phyloP scores from a whole-genome alignment of 441 rosid genomes.

The Erodium chrysanthum region DNA sequence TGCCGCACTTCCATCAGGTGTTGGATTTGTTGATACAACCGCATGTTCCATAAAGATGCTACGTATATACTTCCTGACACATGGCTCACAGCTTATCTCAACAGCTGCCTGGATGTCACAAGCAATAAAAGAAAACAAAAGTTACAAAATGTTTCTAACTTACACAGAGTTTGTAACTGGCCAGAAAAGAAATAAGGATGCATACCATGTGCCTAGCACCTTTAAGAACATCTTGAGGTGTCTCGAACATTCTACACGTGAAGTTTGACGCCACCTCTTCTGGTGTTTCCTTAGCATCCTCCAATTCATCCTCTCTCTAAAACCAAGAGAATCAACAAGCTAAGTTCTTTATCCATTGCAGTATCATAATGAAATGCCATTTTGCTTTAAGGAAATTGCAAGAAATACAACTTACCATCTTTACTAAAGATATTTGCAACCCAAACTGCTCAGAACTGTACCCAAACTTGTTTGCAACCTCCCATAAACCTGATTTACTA shows the following conservation, averaged over 20 bases:
- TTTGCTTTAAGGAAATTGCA: neutral
- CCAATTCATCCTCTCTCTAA: constrained; percentile 46
- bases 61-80: constrained; percentile 67
- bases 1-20: constrained; percentile 64
- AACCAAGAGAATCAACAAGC: constrained; percentile 21
- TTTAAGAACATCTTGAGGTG: constrained; percentile 79
- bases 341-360: constrained; percentile 12
- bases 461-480: constrained; percentile 83
- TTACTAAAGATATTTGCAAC: constrained; percentile 43
- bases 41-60: constrained; percentile 65
- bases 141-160: constrained; percentile 6
- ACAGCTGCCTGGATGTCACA: constrained; percentile 62
- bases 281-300: constrained; percentile 92
- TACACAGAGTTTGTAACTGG: constrained; percentile 4
- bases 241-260: constrained; percentile 79
- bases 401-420: constrained; percentile 39
- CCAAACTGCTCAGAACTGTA: constrained; percentile 90
- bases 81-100: constrained; percentile 95
- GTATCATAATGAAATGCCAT: neutral
- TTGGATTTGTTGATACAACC: constrained; percentile 76
- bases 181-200: neutral
- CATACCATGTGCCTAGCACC: constrained; percentile 98
- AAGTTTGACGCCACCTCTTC: constrained; percentile 88
- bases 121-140: constrained; percentile 6
- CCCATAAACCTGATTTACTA: constrained; percentile 87